phyloP scores from a whole-genome alignment of 306 rosid species.

The Trifolium repens region DNA sequence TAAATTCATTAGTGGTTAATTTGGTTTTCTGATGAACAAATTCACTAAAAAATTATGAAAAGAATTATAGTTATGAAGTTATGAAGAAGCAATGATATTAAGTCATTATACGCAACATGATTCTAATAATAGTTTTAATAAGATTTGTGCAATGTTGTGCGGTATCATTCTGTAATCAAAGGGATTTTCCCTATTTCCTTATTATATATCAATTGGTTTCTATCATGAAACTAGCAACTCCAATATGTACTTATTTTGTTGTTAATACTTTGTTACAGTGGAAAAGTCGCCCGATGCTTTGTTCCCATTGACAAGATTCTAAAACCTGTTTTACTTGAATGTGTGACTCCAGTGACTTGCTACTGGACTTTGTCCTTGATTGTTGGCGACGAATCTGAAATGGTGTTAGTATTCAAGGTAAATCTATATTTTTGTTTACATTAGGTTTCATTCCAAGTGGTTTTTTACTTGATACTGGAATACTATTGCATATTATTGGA shows the following conservation, averaged over 20 bases:
- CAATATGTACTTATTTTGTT: constrained; percentile 6
- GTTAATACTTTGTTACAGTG: constrained; percentile 48
- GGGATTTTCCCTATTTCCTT: too few relatives aligned
- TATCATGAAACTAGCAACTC: neutral
- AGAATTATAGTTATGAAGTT: too few relatives aligned
- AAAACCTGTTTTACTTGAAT: constrained; percentile 77
- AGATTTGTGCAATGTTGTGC: too few relatives aligned
- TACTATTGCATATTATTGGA: neutral
- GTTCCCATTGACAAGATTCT: constrained; percentile 80
- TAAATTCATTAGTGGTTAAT: too few relatives aligned
- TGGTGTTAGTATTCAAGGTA: constrained; percentile 80
- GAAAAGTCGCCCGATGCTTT: constrained; percentile 67
- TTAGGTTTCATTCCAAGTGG: constrained; percentile 2
- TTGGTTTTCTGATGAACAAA: too few relatives aligned
- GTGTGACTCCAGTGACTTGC: constrained; percentile 90
- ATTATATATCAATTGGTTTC: too few relatives aligned
- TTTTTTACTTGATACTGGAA: constrained; percentile 12
- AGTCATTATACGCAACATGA: too few relatives aligned
- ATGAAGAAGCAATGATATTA: too few relatives aligned
- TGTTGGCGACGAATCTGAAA: constrained; percentile 63
- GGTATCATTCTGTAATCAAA: too few relatives aligned
- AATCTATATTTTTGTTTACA: neutral
- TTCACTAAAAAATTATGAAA: too few relatives aligned
- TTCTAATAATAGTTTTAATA: too few relatives aligned
- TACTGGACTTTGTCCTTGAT: constrained; percentile 85